Evolutionary conservation across 306 rosid species (phyloP).

Genomic region (Abrus pulchellus): DNA sequence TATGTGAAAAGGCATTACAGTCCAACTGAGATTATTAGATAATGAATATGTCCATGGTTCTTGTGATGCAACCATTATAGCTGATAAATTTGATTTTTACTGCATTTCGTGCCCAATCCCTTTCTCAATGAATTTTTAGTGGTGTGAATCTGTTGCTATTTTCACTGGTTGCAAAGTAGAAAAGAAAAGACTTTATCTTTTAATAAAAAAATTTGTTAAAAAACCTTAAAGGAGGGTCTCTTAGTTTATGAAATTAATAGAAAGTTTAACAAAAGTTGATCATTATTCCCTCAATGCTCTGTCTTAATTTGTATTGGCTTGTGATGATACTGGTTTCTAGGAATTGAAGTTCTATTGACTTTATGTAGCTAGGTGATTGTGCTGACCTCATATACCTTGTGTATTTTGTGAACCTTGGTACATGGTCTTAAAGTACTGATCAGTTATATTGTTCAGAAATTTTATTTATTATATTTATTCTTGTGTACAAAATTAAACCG

Average conservation of each 20-base stretch:
- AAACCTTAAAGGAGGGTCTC: background rate
- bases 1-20: background rate
- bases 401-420: background rate
- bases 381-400: background rate
- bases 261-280: background rate
- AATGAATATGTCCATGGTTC: background rate
- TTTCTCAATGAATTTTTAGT: background rate
- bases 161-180: background rate
- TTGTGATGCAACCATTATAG: background rate
- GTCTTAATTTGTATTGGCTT: background rate
- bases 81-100: background rate
- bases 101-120: background rate
- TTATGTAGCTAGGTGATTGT: conserved; percentile 6
- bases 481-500: conserved; percentile 4
- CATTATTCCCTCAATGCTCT: background rate
- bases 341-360: background rate
- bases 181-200: background rate
- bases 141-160: background rate
- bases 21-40: conserved; percentile 5
- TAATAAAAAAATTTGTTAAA: background rate
- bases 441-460: background rate
- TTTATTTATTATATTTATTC: background rate
- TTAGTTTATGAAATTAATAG: background rate
- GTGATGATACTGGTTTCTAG: background rate
- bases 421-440: background rate